Conservation (phyloP, 345 rosid genomes). For the Sonneratia caseolaris region DNA sequence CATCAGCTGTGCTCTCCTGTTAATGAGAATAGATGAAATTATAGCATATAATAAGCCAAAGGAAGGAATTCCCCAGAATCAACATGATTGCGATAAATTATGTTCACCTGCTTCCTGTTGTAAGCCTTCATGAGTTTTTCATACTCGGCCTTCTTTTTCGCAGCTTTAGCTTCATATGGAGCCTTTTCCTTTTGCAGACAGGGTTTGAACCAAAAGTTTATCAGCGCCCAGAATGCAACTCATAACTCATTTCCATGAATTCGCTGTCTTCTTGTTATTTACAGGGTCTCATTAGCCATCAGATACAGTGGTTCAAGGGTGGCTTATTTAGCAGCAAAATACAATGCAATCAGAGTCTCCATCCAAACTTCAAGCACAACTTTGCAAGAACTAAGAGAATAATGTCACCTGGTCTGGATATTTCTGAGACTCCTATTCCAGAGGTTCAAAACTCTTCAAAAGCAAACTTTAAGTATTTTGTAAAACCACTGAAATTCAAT, state of each 20-base stretch:
- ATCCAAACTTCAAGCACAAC: too few relatives aligned
- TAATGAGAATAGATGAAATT: constrained; percentile 2
- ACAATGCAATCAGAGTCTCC: too few relatives aligned
- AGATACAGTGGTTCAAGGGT: too few relatives aligned
- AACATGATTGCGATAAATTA: neutral
- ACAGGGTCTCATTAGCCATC: too few relatives aligned
- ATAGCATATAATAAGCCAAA: neutral
- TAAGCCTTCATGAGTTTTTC: constrained; percentile 73
- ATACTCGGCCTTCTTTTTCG: constrained; percentile 63
- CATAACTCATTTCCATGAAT: neutral
- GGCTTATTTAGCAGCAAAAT: too few relatives aligned
- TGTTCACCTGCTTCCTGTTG: constrained; percentile 63
- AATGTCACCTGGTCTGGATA: too few relatives aligned
- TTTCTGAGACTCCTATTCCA: too few relatives aligned
- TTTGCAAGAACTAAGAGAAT: too few relatives aligned
- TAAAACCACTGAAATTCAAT: too few relatives aligned
- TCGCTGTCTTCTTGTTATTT: neutral
- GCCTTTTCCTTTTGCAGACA: constrained; percentile 52
- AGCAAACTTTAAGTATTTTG: too few relatives aligned
- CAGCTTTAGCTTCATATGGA: constrained; percentile 82
- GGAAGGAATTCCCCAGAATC: too few relatives aligned
- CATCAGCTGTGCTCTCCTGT: constrained; percentile 30
- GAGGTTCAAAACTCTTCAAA: too few relatives aligned
- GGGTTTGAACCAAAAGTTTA: neutral
- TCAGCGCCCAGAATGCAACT: neutral